phyloP scores from a whole-genome alignment of 108 stramenopile genomes.

The Skeletonema costatum region DNA sequence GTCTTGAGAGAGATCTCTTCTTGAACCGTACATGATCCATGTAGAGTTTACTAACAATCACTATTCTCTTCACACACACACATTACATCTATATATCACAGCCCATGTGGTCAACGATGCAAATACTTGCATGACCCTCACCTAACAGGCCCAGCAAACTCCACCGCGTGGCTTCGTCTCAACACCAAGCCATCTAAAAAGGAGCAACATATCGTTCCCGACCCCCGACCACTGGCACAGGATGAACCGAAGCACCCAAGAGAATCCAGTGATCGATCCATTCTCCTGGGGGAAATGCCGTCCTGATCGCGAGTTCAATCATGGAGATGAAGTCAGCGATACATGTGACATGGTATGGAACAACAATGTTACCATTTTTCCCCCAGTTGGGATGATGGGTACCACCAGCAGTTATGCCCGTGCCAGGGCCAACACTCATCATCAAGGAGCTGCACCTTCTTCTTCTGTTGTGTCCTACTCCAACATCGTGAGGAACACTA shows the following conservation, averaged over 20 bases:
- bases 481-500: neutral
- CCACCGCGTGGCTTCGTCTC: constrained; percentile 20
- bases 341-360: constrained; percentile 3
- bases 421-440: neutral
- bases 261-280: constrained; percentile 24
- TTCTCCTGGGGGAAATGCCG: constrained; percentile 30
- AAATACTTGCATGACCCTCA: constrained; percentile 39
- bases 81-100: neutral
- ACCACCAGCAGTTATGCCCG: neutral
- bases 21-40: neutral
- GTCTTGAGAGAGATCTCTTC: neutral
- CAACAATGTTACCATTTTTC: neutral
- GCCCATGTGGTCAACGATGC: constrained; percentile 35
- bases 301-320: constrained; percentile 8
- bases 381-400: neutral
- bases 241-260: constrained; percentile 20
- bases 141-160: constrained; percentile 3
- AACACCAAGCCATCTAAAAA: constrained; percentile 36
- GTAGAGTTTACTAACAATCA: neutral
- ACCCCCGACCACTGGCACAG: constrained; percentile 23
- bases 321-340: neutral
- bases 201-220: constrained; percentile 17
- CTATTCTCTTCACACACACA: neutral
- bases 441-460: neutral
- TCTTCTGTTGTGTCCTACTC: neutral